Percentiles rank a stretch among this genome's conserved stretches.
These are phyloP conservation scores for Pythium volutum DNA, from an alignment of 352 stramenopile species.

Conservation along the genomic window DNA sequence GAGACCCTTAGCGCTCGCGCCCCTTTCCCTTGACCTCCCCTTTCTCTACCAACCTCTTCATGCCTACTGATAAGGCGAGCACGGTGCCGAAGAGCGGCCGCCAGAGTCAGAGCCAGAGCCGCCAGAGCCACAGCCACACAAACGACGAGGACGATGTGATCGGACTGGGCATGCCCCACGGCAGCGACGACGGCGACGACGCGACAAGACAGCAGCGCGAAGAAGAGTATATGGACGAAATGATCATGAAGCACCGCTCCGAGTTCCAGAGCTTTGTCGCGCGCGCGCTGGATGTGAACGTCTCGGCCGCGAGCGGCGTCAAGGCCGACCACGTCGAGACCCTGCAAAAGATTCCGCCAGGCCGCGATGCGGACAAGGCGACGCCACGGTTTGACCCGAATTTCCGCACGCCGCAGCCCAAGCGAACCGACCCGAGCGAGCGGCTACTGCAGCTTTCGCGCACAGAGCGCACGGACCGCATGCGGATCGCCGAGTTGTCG, in stretches of 20 bases:
- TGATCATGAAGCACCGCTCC: conserved; percentile 32
- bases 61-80: conserved; percentile 20
- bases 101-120: neutral
- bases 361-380: neutral
- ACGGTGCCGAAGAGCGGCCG: neutral
- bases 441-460: conserved; percentile 47
- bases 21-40: neutral
- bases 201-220: conserved; percentile 17
- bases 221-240: conserved; percentile 29
- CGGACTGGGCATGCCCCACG: conserved; percentile 18
- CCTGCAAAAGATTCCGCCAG: conserved; percentile 26
- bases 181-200: conserved; percentile 13
- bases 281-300: conserved; percentile 25
- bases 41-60: neutral
- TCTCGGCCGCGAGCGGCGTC: neutral
- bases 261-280: conserved; percentile 26
- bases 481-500: conserved; percentile 74
- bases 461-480: conserved; percentile 63
- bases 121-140: conserved; percentile 23
- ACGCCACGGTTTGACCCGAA: conserved; percentile 21
- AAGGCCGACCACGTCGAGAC: conserved; percentile 16
- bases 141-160: conserved; percentile 23
- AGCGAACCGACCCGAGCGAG: conserved; percentile 38
- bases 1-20: too few species aligned
- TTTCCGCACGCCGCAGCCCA: conserved; percentile 36